Percentiles rank a stretch among this genome's conserved stretches.
These are phyloP conservation scores for Eucalyptus grandis DNA, from an alignment of 345 rosid genomes.

Conservation along the genomic window DNA sequence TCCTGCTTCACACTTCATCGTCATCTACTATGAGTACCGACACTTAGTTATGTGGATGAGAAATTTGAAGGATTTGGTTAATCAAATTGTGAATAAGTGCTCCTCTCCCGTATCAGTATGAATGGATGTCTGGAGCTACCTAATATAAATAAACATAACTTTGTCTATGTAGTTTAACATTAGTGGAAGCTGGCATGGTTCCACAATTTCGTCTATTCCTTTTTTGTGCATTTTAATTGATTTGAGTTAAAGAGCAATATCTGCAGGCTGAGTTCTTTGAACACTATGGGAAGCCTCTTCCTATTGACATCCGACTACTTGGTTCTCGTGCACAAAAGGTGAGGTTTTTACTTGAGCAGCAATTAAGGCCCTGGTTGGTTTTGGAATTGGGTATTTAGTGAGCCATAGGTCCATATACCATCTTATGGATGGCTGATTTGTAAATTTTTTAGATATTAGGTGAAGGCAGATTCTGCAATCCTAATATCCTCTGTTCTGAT, in stretches of 20 bases:
- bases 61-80: not conserved
- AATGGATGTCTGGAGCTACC: not conserved
- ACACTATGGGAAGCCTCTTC: conserved; percentile 95
- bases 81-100: not conserved
- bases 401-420: not conserved
- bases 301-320: conserved; percentile 95
- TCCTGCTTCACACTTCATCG: not conserved
- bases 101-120: not conserved
- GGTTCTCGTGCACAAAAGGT: conserved; percentile 99
- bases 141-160: not conserved
- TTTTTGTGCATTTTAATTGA: not conserved
- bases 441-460: not conserved
- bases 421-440: not conserved
- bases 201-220: not conserved
- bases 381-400: not conserved
- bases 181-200: not conserved
- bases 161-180: not conserved
- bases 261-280: conserved; percentile 99
- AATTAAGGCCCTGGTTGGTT: not conserved
- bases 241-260: not conserved
- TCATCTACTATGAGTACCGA: not conserved
- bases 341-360: not conserved
- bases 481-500: not conserved
- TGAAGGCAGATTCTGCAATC: not conserved
- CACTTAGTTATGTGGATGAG: not conserved